Evolutionary conservation across 805 yeast species (phyloP).

Genomic region (Vanderwaltozyma verrucispora): DNA sequence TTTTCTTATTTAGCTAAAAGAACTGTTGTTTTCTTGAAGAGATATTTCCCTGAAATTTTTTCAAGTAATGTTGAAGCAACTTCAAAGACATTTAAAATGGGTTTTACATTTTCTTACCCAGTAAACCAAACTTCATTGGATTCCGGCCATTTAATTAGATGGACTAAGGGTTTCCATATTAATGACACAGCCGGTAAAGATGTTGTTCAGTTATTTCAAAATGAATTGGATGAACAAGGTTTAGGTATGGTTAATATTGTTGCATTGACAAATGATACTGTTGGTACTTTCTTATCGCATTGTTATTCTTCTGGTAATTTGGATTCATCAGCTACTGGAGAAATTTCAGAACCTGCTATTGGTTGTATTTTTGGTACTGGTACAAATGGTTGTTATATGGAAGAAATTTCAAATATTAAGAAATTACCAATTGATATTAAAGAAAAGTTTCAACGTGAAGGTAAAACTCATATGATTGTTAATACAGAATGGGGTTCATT

Average conservation of each 20-base stretch:
- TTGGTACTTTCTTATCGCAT: constrained; percentile 83
- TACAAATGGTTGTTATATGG: constrained; percentile 92
- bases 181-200: constrained; percentile 79
- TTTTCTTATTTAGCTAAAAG: constrained; percentile 68
- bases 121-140: constrained; percentile 74
- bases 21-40: constrained; percentile 50
- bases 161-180: constrained; percentile 94
- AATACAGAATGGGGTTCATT: constrained; percentile 99
- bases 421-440: constrained; percentile 48
- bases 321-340: constrained; percentile 39
- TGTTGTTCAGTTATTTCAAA: constrained; percentile 64
- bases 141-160: constrained; percentile 73
- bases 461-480: constrained; percentile 65
- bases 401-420: constrained; percentile 57
- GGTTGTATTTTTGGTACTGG: constrained; percentile 97
- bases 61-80: constrained; percentile 23
- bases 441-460: constrained; percentile 30
- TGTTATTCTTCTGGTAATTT: constrained; percentile 56
- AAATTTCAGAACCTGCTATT: constrained; percentile 64
- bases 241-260: constrained; percentile 55
- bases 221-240: constrained; percentile 46
- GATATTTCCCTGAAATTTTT: constrained; percentile 44
- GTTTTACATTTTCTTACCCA: constrained; percentile 93
- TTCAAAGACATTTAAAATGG: constrained; percentile 45
- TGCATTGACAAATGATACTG: constrained; percentile 93